A percentile compares a stretch with the other conserved stretches of the same genome.
phyloP scores from a whole-genome alignment of 2,329 filamentous ascomycete genomes.

The Pseudogymnoascus sp. region DNA sequence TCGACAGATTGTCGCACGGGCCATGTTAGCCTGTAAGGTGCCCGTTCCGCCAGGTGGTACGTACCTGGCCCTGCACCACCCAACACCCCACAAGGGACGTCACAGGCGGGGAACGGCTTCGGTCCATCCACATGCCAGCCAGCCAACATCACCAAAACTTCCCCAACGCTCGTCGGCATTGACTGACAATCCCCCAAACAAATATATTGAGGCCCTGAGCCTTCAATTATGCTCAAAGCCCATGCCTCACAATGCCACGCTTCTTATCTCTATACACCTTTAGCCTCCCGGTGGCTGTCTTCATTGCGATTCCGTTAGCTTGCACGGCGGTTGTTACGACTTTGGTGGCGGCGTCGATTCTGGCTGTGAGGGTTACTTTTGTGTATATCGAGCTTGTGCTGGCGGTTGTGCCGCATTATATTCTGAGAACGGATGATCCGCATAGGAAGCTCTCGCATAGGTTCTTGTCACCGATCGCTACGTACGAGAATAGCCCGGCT shows the following conservation, averaged over 20 bases:
- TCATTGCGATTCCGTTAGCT: slow-evolving; percentile 57
- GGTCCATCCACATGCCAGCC: slow-evolving; percentile 1
- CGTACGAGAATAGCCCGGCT: not conserved
- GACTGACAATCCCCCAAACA: not conserved
- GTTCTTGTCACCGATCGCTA: not conserved
- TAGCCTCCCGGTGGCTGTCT: slow-evolving; percentile 54
- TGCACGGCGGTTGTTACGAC: slow-evolving; percentile 59
- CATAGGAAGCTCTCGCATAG: slow-evolving; percentile 16
- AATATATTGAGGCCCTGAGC: not conserved
- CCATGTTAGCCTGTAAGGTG: not conserved
- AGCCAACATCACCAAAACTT: not conserved
- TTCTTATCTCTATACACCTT: slow-evolving; percentile 50
- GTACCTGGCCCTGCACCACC: not conserved
- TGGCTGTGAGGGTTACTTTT: slow-evolving; percentile 53
- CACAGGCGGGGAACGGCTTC: not conserved
- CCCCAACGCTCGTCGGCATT: slow-evolving; percentile 3
- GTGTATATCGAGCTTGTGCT: slow-evolving; percentile 58
- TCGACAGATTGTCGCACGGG: not conserved
- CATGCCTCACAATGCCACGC: slow-evolving; percentile 39
- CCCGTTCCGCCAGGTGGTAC: not conserved
- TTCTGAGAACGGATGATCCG: slow-evolving; percentile 29
- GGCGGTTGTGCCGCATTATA: slow-evolving; percentile 50
- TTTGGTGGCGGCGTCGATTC: slow-evolving; percentile 52
- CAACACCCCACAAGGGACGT: slow-evolving; percentile 1
- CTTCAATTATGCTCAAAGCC: not conserved